A percentile compares a stretch with the other conserved stretches of the same genome.
Conservation (phyloP, 164 flowering plant genomes). For the Kingdonia uniflora region DNA sequence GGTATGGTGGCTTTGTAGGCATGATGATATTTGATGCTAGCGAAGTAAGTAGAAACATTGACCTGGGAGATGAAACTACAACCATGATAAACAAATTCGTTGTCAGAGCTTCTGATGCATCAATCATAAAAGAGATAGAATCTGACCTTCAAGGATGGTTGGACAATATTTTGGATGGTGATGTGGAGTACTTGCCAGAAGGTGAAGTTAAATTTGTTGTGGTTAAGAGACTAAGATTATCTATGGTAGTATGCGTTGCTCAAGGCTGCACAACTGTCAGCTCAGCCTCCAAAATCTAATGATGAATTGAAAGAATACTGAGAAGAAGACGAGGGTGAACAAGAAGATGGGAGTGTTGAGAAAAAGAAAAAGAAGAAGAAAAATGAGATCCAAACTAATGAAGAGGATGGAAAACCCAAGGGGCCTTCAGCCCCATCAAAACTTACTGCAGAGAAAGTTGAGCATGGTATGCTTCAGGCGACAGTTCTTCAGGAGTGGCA, state of each 20-base stretch:
- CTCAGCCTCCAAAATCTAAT: conserved; percentile 39
- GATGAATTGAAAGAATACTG: conserved; percentile 25
- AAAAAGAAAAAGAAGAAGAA: conserved; percentile 26
- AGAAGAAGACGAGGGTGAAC: conserved; percentile 17
- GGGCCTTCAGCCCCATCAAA: too few relatives aligned
- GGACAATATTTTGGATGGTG: conserved; percentile 90
- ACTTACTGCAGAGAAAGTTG: too few relatives aligned
- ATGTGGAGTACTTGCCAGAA: conserved; percentile 89
- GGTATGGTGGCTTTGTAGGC: conserved; percentile 93
- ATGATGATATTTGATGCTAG: conserved; percentile 99
- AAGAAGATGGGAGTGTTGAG: conserved; percentile 23
- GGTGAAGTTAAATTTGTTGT: conserved; percentile 88
- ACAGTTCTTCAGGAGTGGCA: conserved; percentile 97
- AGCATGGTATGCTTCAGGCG: conserved; percentile 91
- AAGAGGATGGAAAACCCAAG: too few relatives aligned
- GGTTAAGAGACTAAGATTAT: conserved; percentile 67
- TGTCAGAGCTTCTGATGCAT: conserved; percentile 87
- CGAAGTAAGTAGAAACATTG: conserved; percentile 97
- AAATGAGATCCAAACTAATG: conserved; percentile 24
- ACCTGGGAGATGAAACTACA: conserved; percentile 92
- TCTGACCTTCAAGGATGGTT: conserved; percentile 87
- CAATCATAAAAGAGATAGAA: conserved; percentile 77
- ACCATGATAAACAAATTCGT: conserved; percentile 95
- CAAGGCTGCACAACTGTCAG: conserved; percentile 80
- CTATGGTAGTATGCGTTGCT: conserved; percentile 79